A percentile compares a stretch with the other conserved stretches of the same genome.
Conservation (phyloP, 2,329 filamentous ascomycete species). For the Sarocladium brachiariae region DNA sequence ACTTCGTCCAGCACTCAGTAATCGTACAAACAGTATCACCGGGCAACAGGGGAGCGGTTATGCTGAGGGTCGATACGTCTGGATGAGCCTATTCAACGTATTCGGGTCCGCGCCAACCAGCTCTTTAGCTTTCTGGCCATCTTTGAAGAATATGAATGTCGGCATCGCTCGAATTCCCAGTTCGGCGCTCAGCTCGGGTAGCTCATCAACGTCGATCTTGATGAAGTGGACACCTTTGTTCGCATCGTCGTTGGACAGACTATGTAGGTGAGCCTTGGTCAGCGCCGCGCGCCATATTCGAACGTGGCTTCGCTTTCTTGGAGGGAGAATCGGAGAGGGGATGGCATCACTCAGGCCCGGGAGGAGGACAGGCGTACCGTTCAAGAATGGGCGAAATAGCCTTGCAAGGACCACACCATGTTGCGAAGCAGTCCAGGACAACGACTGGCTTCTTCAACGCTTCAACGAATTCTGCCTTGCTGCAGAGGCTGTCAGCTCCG, state of each 20-base stretch:
- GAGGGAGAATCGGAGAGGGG: no score
- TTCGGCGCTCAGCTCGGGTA: slow-evolving; percentile 67
- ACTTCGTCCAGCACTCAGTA: no score
- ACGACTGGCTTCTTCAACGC: slow-evolving; percentile 51
- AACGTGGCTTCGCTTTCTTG: no score
- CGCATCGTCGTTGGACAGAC: slow-evolving; percentile 30
- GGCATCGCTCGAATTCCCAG: slow-evolving; percentile 87
- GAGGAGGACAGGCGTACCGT: no score
- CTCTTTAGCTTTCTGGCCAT: slow-evolving; percentile 64
- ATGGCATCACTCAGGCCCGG: no score
- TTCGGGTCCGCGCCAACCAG: slow-evolving; percentile 76
- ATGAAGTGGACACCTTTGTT: slow-evolving; percentile 62
- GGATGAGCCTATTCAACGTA: slow-evolving; percentile 38
- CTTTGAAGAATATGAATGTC: slow-evolving; percentile 80
- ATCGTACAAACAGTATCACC: no score
- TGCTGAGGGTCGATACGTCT: background rate
- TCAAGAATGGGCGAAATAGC: slow-evolving; percentile 68
- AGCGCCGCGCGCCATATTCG: background rate
- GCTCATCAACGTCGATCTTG: slow-evolving; percentile 86
- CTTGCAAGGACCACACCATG: slow-evolving; percentile 95
- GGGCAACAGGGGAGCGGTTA: background rate
- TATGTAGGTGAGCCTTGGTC: slow-evolving; percentile 8
- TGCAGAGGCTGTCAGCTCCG: slow-evolving; percentile 22
- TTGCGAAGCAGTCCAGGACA: slow-evolving; percentile 80
- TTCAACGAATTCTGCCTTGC: slow-evolving; percentile 51